Evolutionary conservation across 2,329 filamentous ascomycete genomes (phyloP).

Genomic region (Dryadomyces sulphureus): DNA sequence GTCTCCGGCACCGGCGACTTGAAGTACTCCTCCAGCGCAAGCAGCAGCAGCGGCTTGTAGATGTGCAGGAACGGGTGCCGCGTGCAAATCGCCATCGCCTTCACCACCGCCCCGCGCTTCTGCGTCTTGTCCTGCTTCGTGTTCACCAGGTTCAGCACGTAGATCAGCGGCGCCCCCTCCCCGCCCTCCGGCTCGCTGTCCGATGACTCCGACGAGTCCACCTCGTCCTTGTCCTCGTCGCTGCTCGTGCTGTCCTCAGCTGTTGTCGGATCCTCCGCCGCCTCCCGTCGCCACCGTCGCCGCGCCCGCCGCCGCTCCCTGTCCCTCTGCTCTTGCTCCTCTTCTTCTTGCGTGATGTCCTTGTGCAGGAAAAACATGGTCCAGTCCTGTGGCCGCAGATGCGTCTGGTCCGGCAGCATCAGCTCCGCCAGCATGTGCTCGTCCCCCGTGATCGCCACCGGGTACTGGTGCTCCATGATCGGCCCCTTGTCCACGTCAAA

Average conservation of each 20-base stretch:
- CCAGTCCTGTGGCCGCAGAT: conserved; percentile 92
- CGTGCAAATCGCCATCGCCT: conserved; percentile 98
- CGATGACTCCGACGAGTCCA: conserved; percentile 30
- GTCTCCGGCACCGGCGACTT: conserved; percentile 81
- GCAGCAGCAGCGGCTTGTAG: conserved; percentile 87
- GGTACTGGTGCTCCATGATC: conserved; percentile 97
- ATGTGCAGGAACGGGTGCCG: conserved; percentile 96
- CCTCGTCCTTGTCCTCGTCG: conserved; percentile 24
- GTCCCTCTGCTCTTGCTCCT: conserved; percentile 52
- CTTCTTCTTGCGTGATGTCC: conserved; percentile 71
- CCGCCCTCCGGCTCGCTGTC: conserved; percentile 53
- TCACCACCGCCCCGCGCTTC: conserved; percentile 87
- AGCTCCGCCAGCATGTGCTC: conserved; percentile 97
- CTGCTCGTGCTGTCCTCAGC: conserved; percentile 26
- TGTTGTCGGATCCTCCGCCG: conserved; percentile 34
- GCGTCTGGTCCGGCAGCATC: conserved; percentile 95
- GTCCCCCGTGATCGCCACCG: conserved; percentile 85
- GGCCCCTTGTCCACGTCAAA: conserved; percentile 95
- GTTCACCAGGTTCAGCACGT: conserved; percentile 94
- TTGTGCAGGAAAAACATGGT: conserved; percentile 99
- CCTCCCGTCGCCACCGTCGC: conserved; percentile 30
- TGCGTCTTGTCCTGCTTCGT: conserved; percentile 92
- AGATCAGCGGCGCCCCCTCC: conserved; percentile 85
- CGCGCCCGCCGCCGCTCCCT: conserved; percentile 37
- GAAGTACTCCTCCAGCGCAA: conserved; percentile 95